These are phyloP conservation scores for Penicillium goetzii DNA, from an alignment of 495 filamentous ascomycete genomes.

Conservation along the genomic window DNA sequence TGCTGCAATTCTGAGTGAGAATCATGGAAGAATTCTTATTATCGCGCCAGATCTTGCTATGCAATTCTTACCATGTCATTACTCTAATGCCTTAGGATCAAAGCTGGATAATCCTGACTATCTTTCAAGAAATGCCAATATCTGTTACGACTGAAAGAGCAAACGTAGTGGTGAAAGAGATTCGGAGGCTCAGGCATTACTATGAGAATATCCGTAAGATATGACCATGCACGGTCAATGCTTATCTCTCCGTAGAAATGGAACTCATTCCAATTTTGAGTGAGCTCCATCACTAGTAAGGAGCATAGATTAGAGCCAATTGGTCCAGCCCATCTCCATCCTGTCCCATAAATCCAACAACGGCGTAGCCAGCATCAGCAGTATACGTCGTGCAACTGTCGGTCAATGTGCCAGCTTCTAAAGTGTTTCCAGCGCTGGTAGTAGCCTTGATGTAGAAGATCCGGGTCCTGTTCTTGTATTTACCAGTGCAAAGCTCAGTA, in stretches of 20 bases:
- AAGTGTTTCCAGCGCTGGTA: conserved; percentile 53
- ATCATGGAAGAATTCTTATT: no score
- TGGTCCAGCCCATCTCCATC: conserved; percentile 62
- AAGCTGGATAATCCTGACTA: background rate
- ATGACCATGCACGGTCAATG: background rate
- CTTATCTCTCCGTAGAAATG: background rate
- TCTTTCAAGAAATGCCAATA: background rate
- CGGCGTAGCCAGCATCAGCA: conserved; percentile 57
- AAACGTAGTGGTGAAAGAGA: no score
- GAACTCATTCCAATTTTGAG: background rate
- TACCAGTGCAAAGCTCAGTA: conserved; percentile 56
- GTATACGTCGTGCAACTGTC: conserved; percentile 51
- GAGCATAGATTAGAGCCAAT: conserved; percentile 56
- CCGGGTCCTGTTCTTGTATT: conserved; percentile 51
- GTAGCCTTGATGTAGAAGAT: conserved; percentile 61
- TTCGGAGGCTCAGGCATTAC: background rate
- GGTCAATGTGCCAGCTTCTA: conserved; percentile 54
- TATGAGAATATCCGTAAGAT: background rate
- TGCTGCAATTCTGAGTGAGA: no score
- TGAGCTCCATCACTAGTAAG: conserved; percentile 3
- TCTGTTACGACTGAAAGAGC: background rate
- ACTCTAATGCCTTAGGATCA: background rate
- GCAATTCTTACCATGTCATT: no score
- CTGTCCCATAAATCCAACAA: conserved; percentile 62
- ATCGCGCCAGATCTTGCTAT: no score